Conservation (phyloP, 2,329 filamentous ascomycete species). For the Cercospora sojina region DNA sequence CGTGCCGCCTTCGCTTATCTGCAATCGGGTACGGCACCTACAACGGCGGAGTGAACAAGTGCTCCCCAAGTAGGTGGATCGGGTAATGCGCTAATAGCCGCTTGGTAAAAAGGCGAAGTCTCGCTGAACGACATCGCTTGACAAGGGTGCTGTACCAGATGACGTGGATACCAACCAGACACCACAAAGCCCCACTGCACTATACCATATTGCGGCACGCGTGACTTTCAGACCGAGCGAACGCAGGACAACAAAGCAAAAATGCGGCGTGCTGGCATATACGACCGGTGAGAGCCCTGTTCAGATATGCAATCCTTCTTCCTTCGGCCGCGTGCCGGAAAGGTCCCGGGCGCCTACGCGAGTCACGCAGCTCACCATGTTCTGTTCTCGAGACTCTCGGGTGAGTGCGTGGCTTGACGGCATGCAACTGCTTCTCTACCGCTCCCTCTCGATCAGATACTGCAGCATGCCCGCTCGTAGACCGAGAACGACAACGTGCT, state of each 20-base stretch:
- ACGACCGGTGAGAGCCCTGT: constrained; percentile 8
- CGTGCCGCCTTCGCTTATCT: constrained; percentile 5
- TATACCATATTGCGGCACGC: neutral
- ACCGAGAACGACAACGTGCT: no score
- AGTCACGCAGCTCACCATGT: neutral
- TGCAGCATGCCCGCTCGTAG: neutral
- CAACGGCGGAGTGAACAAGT: neutral
- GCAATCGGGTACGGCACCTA: neutral
- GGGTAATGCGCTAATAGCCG: constrained; percentile 6
- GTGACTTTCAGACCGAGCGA: neutral
- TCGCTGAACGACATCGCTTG: neutral
- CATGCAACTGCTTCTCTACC: neutral
- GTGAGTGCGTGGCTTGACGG: neutral
- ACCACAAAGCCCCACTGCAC: neutral
- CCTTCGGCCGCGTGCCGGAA: neutral
- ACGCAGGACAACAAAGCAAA: neutral
- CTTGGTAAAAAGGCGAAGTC: neutral
- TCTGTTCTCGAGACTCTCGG: neutral
- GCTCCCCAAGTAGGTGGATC: neutral
- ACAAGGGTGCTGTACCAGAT: neutral
- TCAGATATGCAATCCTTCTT: neutral
- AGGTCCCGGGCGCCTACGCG: constrained; percentile 1
- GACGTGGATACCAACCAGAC: neutral
- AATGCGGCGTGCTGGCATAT: neutral
- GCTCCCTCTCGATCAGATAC: neutral